Base-by-base conservation (phyloP, 2,329 filamentous ascomycete genomes). In the Fusarium falciforme region DNA sequence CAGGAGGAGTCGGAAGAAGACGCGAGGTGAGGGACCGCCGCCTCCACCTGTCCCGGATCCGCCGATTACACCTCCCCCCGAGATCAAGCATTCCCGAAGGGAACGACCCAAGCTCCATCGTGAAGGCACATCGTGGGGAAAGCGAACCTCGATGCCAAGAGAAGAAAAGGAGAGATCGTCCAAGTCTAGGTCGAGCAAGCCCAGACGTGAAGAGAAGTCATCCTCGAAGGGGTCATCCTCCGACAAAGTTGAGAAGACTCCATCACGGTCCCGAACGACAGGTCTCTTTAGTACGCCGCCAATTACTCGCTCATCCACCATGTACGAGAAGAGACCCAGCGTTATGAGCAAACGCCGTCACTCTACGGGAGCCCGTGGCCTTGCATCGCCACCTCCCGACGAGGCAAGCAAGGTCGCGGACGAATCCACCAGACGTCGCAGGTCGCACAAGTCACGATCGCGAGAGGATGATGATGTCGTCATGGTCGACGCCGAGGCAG, bases 101-200 rank as follows among this genome's bases (percentile, higher is more conserved):
- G 93, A 97, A 72, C 92, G 94, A 16, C 85, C 93, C 31, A 94
- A 92, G 79, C 90, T 95, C 72, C 93, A 91, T 76, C 93, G 94
- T 67, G 92, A 93, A 67, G 87, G 87, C 38, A 86, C 89, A 14
- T 91, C 93, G 33, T 96, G 94, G 94, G 92, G 91, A 38, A 90
- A 91, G 80, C 96, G 93, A 93, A 90, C 89, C 20, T 88, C 90
- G 17, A 85, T 88, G 4, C 80, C 84, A 20, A 80, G 76, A 42
- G 82, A 82, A 61, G 82, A 84, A 64, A 79, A 80, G 61, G 90
- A 89, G 76, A 87, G 85, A 71, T 78, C 81, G 10, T 90, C 91
- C 0, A 93, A 94, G 58, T 66, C 76, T 64, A 91, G 91, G 76
- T 87, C 79, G 6, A 78, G 88, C 73, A 91, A 88, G 76, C 88